These are phyloP conservation scores for Yamadazyma triangularis DNA, from an alignment of 1,139 yeast genomes.

Conservation along the genomic window DNA sequence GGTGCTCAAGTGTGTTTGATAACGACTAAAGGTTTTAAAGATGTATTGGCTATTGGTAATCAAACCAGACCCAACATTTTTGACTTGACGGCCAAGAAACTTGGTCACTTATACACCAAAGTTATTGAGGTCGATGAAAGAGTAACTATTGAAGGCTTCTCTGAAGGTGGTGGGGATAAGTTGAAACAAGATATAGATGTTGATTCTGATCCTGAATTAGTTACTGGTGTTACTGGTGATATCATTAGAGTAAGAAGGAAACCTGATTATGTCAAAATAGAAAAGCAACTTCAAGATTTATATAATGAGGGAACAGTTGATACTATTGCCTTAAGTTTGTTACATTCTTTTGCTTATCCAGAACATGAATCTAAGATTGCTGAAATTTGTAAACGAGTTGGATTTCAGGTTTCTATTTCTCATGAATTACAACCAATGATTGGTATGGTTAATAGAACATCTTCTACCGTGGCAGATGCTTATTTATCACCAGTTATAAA, in stretches of 20 bases:
- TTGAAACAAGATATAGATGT: constrained; percentile 12
- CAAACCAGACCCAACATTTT: constrained; percentile 38
- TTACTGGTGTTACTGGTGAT: constrained; percentile 35
- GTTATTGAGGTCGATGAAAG: constrained; percentile 42
- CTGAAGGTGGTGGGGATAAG: constrained; percentile 40
- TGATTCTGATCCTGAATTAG: constrained; percentile 20
- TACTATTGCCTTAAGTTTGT: constrained; percentile 35
- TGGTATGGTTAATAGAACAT: constrained; percentile 39
- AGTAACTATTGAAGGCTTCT: constrained; percentile 33
- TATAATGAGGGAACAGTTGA: constrained; percentile 23
- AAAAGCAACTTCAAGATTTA: constrained; percentile 19
- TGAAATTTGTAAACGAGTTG: constrained; percentile 30
- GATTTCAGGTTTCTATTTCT: constrained; percentile 37
- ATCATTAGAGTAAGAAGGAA: constrained; percentile 23
- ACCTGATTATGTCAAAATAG: constrained; percentile 27
- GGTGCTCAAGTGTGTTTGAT: constrained; percentile 49
- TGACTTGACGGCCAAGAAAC: constrained; percentile 33
- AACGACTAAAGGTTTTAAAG: constrained; percentile 51
- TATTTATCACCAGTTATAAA: constrained; percentile 37
- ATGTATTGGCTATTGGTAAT: constrained; percentile 39
- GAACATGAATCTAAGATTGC: constrained; percentile 36
- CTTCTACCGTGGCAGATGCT: constrained; percentile 45
- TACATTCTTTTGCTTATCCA: constrained; percentile 39
- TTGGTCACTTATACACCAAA: constrained; percentile 29
- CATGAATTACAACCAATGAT: constrained; percentile 43